Evolutionary conservation across 2,329 filamentous ascomycete genomes (phyloP).

Genomic region (Aspergillus sp.): DNA sequence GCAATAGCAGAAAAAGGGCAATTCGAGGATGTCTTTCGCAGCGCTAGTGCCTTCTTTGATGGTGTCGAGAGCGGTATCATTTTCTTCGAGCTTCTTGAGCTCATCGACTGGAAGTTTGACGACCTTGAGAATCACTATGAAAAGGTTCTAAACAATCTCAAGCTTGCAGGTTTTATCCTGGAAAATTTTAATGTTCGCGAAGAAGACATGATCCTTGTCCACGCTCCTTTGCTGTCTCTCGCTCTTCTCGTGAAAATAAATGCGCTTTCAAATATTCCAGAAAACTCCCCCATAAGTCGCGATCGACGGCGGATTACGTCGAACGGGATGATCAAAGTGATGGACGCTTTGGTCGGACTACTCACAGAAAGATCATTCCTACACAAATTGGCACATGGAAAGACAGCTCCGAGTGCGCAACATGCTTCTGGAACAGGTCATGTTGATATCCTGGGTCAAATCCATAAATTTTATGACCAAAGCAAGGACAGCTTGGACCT

Average conservation of each 20-base stretch:
- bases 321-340: slow-evolving; percentile 20
- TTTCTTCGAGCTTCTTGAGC: slow-evolving; percentile 69
- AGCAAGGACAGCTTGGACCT: slow-evolving; percentile 63
- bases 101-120: slow-evolving; percentile 48
- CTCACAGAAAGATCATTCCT: slow-evolving; percentile 44
- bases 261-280: slow-evolving; percentile 17
- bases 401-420: slow-evolving; percentile 7
- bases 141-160: slow-evolving; percentile 53
- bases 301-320: slow-evolving; percentile 15
- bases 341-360: slow-evolving; percentile 22
- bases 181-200: slow-evolving; percentile 86
- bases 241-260: slow-evolving; percentile 48
- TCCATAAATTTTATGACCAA: slow-evolving; percentile 59
- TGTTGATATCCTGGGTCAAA: slow-evolving; percentile 49
- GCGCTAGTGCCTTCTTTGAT: slow-evolving; percentile 93
- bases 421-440: slow-evolving; percentile 10
- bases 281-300: slow-evolving; percentile 5
- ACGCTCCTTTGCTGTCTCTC: slow-evolving; percentile 70
- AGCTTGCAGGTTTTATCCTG: slow-evolving; percentile 72
- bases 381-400: slow-evolving; percentile 39
- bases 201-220: slow-evolving; percentile 86
- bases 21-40: slow-evolving; percentile 79
- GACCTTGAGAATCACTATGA: slow-evolving; percentile 44
- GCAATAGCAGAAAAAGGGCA: slow-evolving; percentile 57
- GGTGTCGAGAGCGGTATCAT: slow-evolving; percentile 92